These are phyloP conservation scores for Xylariaceae sp. DNA, from an alignment of 2,329 filamentous ascomycete genomes.

Conservation along the genomic window DNA sequence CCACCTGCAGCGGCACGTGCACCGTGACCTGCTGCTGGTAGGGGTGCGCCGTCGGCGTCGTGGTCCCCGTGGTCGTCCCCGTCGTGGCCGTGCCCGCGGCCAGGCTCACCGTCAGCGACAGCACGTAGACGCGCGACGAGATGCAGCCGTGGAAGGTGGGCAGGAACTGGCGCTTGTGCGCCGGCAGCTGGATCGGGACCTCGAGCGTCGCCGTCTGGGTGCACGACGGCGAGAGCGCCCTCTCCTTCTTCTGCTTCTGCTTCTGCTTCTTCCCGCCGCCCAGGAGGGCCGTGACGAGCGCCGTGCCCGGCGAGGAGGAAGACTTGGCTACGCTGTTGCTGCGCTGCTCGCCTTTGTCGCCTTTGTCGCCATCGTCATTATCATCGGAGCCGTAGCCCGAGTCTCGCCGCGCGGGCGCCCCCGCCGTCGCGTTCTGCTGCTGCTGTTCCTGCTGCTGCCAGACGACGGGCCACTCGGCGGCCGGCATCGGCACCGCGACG, in stretches of 20 bases:
- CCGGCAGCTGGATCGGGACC: conserved; percentile 42
- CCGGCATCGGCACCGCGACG: conserved; percentile 31
- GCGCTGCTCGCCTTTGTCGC: no score
- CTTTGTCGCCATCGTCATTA: no score
- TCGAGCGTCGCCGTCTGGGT: conserved; percentile 35
- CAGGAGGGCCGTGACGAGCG: conserved; percentile 2
- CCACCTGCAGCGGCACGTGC: conserved; percentile 43
- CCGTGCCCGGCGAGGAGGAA: conserved; percentile 31
- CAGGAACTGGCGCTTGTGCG: conserved; percentile 40
- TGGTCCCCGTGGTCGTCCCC: conserved; percentile 34
- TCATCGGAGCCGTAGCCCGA: conserved; percentile 45
- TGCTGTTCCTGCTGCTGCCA: conserved; percentile 39
- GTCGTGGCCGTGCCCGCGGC: conserved; percentile 20
- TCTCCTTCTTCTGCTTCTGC: conserved; percentile 7
- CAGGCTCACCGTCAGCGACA: conserved; percentile 37
- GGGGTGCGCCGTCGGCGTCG: no score
- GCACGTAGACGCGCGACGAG: conserved; percentile 45
- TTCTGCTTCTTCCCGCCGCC: not conserved
- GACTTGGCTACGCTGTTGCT: no score
- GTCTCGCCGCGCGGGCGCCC: conserved; percentile 34
- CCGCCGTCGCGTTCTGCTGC: conserved; percentile 1
- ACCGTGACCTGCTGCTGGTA: no score
- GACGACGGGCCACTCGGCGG: conserved; percentile 11
- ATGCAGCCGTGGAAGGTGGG: conserved; percentile 54
- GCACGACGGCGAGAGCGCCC: conserved; percentile 12